phyloP scores from a whole-genome alignment of 306 rosid species.

The Prunus fruticosa region DNA sequence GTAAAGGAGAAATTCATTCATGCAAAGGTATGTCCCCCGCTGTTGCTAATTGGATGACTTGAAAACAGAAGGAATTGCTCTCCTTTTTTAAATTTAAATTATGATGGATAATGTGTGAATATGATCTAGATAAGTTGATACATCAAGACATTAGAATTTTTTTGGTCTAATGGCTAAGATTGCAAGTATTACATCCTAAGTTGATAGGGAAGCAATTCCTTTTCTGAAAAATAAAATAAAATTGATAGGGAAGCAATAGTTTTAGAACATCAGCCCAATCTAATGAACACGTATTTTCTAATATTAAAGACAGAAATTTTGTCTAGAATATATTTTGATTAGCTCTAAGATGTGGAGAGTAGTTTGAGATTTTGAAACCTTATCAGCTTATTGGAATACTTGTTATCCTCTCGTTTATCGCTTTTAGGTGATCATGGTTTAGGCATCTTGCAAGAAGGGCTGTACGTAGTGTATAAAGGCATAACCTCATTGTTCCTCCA shows the following conservation, averaged over 20 bases:
- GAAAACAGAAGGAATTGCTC: neutral
- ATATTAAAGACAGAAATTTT: neutral
- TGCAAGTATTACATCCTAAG: neutral
- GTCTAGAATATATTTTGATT: neutral
- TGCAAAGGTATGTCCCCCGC: conserved; percentile 65
- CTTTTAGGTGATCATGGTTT: too few species aligned
- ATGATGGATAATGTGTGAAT: too few species aligned
- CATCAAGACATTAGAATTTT: neutral
- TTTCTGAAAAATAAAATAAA: too few species aligned
- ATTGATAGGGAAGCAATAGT: neutral
- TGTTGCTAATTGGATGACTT: neutral
- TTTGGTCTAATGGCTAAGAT: neutral
- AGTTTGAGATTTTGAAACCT: neutral
- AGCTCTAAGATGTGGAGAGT: neutral
- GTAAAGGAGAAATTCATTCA: conserved; percentile 98
- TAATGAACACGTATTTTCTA: neutral
- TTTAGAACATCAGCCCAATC: neutral
- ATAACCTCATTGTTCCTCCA: neutral
- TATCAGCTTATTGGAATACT: conserved; percentile 7
- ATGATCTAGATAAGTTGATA: too few species aligned
- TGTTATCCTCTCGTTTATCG: neutral
- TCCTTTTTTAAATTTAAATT: too few species aligned
- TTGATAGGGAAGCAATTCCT: neutral
- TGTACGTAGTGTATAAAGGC: neutral
- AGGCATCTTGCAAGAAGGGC: neutral